Percentiles rank a stretch among this genome's conserved stretches.
Evolutionary conservation across 2,329 filamentous ascomycete species (phyloP).

Genomic region (Diaporthe citriasiana): DNA sequence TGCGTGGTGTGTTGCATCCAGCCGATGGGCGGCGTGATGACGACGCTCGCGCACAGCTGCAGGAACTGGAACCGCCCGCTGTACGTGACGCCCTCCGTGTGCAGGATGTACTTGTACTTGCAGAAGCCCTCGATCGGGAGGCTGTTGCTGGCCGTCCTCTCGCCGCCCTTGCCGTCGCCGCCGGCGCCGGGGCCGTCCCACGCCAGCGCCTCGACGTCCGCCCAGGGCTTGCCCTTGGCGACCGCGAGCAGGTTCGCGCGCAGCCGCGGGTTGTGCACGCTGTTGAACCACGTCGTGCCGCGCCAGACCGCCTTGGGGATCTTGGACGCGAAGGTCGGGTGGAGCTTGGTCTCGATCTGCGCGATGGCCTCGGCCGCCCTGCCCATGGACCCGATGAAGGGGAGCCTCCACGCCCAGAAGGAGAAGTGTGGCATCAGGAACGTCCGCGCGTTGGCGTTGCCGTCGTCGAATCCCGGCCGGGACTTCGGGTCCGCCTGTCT

Average conservation of each 20-base stretch:
- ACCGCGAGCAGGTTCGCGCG: slow-evolving; percentile 57
- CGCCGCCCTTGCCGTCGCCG: slow-evolving; percentile 45
- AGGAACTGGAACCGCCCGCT: slow-evolving; percentile 66
- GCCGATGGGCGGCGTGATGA: slow-evolving; percentile 61
- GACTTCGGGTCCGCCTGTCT: slow-evolving; percentile 57
- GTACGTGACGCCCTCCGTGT: slow-evolving; percentile 69
- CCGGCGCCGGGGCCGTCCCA: slow-evolving; percentile 48
- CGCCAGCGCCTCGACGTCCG: slow-evolving; percentile 60
- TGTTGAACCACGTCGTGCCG: slow-evolving; percentile 66
- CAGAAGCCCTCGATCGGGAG: slow-evolving; percentile 66
- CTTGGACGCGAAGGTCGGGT: slow-evolving; percentile 51
- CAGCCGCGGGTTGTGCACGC: slow-evolving; percentile 56
- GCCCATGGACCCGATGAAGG: slow-evolving; percentile 61
- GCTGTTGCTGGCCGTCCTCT: slow-evolving; percentile 57
- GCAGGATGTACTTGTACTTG: slow-evolving; percentile 64
- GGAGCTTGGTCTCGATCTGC: slow-evolving; percentile 51
- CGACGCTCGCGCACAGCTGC: slow-evolving; percentile 63
- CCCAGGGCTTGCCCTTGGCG: slow-evolving; percentile 58
- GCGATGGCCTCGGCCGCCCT: slow-evolving; percentile 56
- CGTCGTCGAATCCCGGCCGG: slow-evolving; percentile 42
- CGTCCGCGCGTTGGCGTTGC: slow-evolving; percentile 50
- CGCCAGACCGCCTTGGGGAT: slow-evolving; percentile 63
- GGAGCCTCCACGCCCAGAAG: slow-evolving; percentile 68
- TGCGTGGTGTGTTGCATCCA: slow-evolving; percentile 67
- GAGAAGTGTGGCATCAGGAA: slow-evolving; percentile 70